Conservation (phyloP, 345 rosid genomes). For the Arabis hirsuta region DNA sequence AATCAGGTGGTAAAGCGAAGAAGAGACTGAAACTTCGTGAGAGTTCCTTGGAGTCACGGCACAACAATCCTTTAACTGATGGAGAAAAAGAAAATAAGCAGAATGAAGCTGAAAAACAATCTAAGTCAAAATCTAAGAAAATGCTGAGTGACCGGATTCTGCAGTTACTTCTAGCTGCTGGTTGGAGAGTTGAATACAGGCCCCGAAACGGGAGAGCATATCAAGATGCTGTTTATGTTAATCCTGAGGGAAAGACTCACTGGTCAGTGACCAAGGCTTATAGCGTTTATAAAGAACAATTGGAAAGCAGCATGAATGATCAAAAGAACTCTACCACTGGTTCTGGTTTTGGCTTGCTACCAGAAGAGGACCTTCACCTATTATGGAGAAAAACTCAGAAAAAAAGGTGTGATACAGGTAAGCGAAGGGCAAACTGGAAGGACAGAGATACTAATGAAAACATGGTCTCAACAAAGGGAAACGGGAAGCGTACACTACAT, state of each 20-base stretch:
- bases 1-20: constrained; percentile 29
- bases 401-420: constrained; percentile 59
- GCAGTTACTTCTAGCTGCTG: constrained; percentile 72
- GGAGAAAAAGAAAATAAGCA: constrained; percentile 22
- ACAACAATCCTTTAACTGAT: constrained; percentile 21
- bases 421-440: constrained; percentile 45
- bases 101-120: constrained; percentile 34
- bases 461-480: constrained; percentile 43
- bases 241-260: constrained; percentile 89
- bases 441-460: constrained; percentile 38
- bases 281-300: constrained; percentile 56
- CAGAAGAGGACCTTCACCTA: constrained; percentile 68
- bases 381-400: constrained; percentile 53
- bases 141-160: constrained; percentile 71
- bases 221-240: constrained; percentile 86
- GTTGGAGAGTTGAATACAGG: constrained; percentile 85
- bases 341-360: constrained; percentile 66
- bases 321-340: constrained; percentile 49
- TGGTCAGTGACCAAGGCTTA: constrained; percentile 96
- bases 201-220: constrained; percentile 67
- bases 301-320: constrained; percentile 50
- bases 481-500: constrained; percentile 24
- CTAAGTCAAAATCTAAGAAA: constrained; percentile 51
- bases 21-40: constrained; percentile 24
- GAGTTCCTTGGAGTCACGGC: constrained; percentile 27